Evolutionary conservation across 2,329 filamentous ascomycete genomes (phyloP), one percentile per base, ranked within the genome.

Genomic region (Elsinoe ampelina): DNA sequence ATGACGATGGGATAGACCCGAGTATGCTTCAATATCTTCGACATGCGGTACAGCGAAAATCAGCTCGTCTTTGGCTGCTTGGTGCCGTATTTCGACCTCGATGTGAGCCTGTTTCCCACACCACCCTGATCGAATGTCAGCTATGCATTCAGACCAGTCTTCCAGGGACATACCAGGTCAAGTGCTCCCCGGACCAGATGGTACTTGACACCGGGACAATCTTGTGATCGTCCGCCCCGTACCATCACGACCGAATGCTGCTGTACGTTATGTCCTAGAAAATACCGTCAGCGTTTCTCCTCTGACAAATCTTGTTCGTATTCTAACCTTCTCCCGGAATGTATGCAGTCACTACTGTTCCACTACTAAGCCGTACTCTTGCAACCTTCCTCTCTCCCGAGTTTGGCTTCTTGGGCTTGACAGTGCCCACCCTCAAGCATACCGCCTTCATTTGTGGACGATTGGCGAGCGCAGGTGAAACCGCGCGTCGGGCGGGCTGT

Each of bases 171-270:
- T 78, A 95, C 91, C 82, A 98, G 72, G 81, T 98, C 93, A 73
- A 95, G 76, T 17, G 91, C 89, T 32, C 93, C 93, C 69, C 93
- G 79, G 41, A 98, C 88, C 66, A 96, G 76, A 72, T 95, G 89
- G 71, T 98, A 98, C 69, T 91, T 85, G 73, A 98, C 93, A 84
- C 93, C 93, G 60, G 93, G 93, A 76, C 93, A 98, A 84, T 98
- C 93, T 80, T 97, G 93, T 62, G 83, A 84, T 70, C 93, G 80
- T 1, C 93, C 93, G 58, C 93, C 93, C 63, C 93, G 80, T n/a
- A 98, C 91, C 63, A 97, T 78, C 57, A 98, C 93, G 47, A 98
- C 93, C 66, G 87, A 95, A 78, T 98, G 95, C 80, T 97, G 93
- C 79, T 97, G 92, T 63, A 97, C 91, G 73, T 97, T 98, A 75